A percentile compares a stretch with the other conserved stretches of the same genome.
phyloP scores from a whole-genome alignment of 139 green algal species.

The Tetratostichococcus sp. region DNA sequence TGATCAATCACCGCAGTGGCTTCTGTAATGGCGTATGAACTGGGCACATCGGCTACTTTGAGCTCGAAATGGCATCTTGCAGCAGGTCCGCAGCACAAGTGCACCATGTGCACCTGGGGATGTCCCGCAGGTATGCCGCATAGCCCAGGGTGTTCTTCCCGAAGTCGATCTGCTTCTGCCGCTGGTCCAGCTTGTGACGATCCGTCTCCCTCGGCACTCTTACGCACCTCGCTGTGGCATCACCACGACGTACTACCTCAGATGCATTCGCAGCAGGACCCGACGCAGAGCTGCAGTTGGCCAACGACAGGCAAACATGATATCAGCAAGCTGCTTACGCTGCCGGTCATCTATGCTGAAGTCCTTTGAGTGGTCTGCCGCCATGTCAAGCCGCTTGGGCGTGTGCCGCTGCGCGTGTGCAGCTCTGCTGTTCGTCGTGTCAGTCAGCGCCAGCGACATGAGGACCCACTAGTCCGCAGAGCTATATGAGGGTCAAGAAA shows the following conservation, averaged over 20 bases:
- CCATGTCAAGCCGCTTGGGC: not conserved
- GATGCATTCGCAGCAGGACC: too few relatives aligned
- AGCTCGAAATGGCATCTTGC: too few relatives aligned
- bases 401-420: not conserved
- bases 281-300: not conserved
- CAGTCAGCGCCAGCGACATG: not conserved
- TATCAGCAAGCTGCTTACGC: not conserved
- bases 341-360: not conserved
- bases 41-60: too few relatives aligned
- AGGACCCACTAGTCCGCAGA: too few relatives aligned
- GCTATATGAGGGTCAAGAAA: too few relatives aligned
- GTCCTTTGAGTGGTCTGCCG: not conserved
- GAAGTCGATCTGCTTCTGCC: slow-evolving; percentile 88
- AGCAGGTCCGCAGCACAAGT: too few relatives aligned
- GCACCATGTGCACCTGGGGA: slow-evolving; percentile 45
- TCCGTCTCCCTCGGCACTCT: slow-evolving; percentile 24
- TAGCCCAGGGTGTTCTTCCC: slow-evolving; percentile 92
- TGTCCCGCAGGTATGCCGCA: slow-evolving; percentile 56
- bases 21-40: too few relatives aligned
- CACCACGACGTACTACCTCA: too few relatives aligned
- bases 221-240: not conserved
- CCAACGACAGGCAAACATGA: too few relatives aligned
- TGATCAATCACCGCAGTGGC: too few relatives aligned
- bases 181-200: slow-evolving; percentile 48
- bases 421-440: not conserved